Evolutionary conservation across 2,329 filamentous ascomycete genomes (phyloP).

Genomic region (Thielaviopsis musarum): DNA sequence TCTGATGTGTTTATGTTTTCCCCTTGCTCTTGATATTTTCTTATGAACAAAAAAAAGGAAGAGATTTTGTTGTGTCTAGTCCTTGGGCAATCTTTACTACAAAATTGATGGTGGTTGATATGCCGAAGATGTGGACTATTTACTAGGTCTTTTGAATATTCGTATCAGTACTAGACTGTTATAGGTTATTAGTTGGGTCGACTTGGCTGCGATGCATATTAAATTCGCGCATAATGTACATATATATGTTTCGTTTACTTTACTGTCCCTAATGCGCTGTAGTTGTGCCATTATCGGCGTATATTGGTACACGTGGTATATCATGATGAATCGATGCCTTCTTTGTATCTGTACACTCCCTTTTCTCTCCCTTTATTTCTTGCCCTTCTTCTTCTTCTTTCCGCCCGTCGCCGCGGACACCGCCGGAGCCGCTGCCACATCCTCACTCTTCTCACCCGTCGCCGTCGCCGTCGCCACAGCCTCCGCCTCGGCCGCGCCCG

Average conservation of each 20-base stretch:
- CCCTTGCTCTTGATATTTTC: background rate
- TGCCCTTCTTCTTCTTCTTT: conserved; percentile 58
- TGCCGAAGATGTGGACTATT: background rate
- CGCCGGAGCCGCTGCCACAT: conserved; percentile 17
- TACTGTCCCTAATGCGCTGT: background rate
- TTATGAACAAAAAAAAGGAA: background rate
- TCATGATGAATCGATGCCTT: conserved; percentile 5
- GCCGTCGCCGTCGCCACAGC: conserved; percentile 19
- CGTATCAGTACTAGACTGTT: background rate
- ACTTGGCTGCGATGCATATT: background rate
- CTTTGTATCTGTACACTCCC: background rate
- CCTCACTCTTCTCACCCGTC: conserved; percentile 18
- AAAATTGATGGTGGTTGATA: background rate
- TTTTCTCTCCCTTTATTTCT: conserved; percentile 32
- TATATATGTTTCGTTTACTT: conserved; percentile 1
- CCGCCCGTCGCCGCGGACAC: conserved; percentile 20
- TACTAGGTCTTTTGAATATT: background rate
- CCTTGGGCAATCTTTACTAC: background rate
- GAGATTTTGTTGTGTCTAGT: background rate
- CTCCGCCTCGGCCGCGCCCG: conserved; percentile 19
- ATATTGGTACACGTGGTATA: background rate
- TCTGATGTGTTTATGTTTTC: background rate
- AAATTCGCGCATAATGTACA: background rate
- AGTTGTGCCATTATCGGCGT: background rate
- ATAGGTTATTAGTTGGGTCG: background rate